These are phyloP conservation scores for Wilhelminamyces savonicus DNA, from an alignment of 805 yeast genomes.

Conservation along the genomic window DNA sequence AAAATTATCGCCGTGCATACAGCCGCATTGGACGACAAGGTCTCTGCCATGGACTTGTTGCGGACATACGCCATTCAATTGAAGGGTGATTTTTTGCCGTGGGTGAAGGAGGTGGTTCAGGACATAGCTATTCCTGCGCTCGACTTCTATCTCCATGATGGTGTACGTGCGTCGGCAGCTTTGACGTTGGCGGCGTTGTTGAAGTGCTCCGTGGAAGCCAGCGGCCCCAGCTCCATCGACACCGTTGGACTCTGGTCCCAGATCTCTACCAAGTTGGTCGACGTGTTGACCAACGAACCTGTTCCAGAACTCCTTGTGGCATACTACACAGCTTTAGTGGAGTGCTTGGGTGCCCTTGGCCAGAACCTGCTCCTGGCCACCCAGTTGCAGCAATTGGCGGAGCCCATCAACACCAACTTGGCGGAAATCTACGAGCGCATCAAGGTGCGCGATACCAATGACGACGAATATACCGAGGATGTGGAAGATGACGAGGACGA, in stretches of 20 bases:
- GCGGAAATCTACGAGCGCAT: conserved; percentile 66
- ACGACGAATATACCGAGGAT: conserved; percentile 86
- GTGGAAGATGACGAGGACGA: conserved; percentile 78
- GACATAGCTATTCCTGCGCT: conserved; percentile 85
- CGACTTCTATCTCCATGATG: conserved; percentile 88
- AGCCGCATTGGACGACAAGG: conserved; percentile 89
- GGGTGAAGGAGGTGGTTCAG: conserved; percentile 68
- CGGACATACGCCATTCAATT: conserved; percentile 80
- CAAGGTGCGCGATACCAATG: conserved; percentile 63
- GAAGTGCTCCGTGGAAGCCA: conserved; percentile 51
- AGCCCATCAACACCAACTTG: conserved; percentile 54
- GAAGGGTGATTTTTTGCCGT: conserved; percentile 76
- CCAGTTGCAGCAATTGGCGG: conserved; percentile 52
- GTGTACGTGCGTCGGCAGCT: conserved; percentile 89
- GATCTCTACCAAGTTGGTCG: conserved; percentile 60
- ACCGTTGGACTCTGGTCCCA: conserved; percentile 67
- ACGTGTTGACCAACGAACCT: conserved; percentile 69
- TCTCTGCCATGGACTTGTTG: conserved; percentile 82
- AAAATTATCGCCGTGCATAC: conserved; percentile 94
- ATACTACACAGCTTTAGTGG: conserved; percentile 66
- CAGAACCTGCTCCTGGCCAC: conserved; percentile 48
- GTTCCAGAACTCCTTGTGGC: conserved; percentile 76
- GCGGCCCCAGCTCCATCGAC: conserved; percentile 52
- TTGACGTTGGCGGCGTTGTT: conserved; percentile 74
- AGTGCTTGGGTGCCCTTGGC: conserved; percentile 64